Conservation (phyloP, 2,329 filamentous ascomycete species). For the Trichophyton simii region DNA sequence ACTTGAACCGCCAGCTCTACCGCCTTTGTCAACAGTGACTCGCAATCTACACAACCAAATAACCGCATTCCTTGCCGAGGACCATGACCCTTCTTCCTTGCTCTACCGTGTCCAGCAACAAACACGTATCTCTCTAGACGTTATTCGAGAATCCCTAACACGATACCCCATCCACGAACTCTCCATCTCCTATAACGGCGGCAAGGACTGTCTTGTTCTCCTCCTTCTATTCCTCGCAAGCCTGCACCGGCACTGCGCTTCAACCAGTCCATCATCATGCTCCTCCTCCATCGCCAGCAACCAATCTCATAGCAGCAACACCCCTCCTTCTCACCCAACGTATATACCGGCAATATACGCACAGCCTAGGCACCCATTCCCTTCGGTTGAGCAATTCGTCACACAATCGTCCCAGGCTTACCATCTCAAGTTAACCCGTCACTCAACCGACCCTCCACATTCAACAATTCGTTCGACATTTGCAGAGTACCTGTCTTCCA, state of each 20-base stretch:
- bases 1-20: conserved; percentile 8
- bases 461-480: conserved; percentile 65
- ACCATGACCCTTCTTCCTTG: conserved; percentile 42
- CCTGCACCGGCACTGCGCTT: conserved; percentile 25
- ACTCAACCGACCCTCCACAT: conserved; percentile 47
- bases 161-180: conserved; percentile 67
- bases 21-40: conserved; percentile 47
- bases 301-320: background rate
- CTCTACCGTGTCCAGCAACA: conserved; percentile 59
- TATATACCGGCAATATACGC: conserved; percentile 79
- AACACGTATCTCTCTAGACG: conserved; percentile 56
- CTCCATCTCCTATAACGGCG: conserved; percentile 90
- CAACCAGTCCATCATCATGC: conserved; percentile 1
- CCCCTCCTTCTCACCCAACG: conserved; percentile 9
- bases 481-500: conserved; percentile 51
- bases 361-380: conserved; percentile 69
- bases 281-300: background rate
- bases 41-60: conserved; percentile 49
- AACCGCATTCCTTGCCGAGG: conserved; percentile 51
- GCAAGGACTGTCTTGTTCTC: conserved; percentile 92
- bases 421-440: conserved; percentile 61
- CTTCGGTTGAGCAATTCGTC: conserved; percentile 78
- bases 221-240: conserved; percentile 71
- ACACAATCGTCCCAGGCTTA: conserved; percentile 52
- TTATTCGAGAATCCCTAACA: conserved; percentile 62